These are phyloP conservation scores for Agaricales sp. DNA, from an alignment of 1,284 basidiomycete genomes.

Conservation along the genomic window DNA sequence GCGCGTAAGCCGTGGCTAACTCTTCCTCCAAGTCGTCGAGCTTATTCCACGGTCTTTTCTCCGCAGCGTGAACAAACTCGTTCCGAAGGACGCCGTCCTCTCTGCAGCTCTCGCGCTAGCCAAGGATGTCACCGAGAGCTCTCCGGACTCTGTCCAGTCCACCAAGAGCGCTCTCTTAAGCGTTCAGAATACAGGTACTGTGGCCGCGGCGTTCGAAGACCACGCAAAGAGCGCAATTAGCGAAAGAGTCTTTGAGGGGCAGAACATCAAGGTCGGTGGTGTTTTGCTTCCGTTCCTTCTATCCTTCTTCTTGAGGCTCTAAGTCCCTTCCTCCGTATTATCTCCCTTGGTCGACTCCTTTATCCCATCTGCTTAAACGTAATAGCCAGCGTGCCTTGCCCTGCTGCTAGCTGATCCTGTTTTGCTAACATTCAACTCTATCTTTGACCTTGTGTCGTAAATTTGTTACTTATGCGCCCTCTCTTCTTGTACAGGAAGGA, in stretches of 20 bases:
- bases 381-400: background rate
- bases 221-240: conserved; percentile 39
- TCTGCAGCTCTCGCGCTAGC: conserved; percentile 58
- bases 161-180: conserved; percentile 58
- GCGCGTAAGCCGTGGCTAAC: conserved; percentile 63
- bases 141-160: conserved; percentile 72
- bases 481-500: conserved; percentile 24
- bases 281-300: conserved; percentile 3
- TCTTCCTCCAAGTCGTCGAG: conserved; percentile 37
- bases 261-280: conserved; percentile 57
- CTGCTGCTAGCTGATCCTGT: background rate
- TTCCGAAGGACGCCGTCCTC: conserved; percentile 32
- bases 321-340: background rate
- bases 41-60: background rate
- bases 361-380: background rate
- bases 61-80: background rate
- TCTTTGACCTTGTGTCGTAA: background rate
- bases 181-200: conserved; percentile 39
- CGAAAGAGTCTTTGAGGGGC: conserved; percentile 44
- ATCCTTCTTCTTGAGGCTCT: background rate
- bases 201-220: conserved; percentile 43
- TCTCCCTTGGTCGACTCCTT: background rate
- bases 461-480: background rate
- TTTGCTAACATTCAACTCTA: background rate
- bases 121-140: conserved; percentile 50